Conservation (phyloP, 306 rosid genomes). For the Lathyrus tuberosus region DNA sequence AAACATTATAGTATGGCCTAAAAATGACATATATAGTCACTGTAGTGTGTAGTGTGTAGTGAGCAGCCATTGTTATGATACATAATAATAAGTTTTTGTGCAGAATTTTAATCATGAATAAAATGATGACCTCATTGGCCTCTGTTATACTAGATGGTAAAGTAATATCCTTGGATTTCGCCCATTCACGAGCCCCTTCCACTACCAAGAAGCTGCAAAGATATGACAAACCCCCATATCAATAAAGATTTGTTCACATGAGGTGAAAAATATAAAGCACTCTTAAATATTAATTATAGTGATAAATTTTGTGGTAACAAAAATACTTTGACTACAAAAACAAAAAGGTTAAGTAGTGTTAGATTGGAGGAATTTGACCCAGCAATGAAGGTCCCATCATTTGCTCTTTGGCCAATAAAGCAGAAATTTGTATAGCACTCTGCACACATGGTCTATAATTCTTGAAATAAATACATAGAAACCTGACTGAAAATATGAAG, state of each 20-base stretch:
- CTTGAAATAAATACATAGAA: slow-evolving; percentile 47
- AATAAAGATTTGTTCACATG: neutral
- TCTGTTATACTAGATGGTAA: slow-evolving; percentile 57
- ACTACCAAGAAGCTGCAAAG: slow-evolving; percentile 83
- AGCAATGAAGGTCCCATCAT: slow-evolving; percentile 61
- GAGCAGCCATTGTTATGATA: slow-evolving; percentile 75
- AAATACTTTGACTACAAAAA: slow-evolving; percentile 32
- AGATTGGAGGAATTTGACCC: slow-evolving; percentile 93
- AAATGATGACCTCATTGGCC: slow-evolving; percentile 67
- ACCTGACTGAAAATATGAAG: slow-evolving; percentile 12
- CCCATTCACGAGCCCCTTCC: slow-evolving; percentile 87
- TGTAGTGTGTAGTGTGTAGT: no score
- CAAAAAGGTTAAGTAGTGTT: slow-evolving; percentile 38
- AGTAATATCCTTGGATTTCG: slow-evolving; percentile 73
- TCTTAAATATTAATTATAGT: slow-evolving; percentile 7
- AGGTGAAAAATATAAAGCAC: slow-evolving; percentile 14
- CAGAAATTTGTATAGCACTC: slow-evolving; percentile 89
- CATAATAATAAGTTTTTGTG: slow-evolving; percentile 11
- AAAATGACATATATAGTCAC: no score
- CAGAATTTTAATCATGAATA: slow-evolving; percentile 30
- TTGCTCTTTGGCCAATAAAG: slow-evolving; percentile 87
- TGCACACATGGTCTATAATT: slow-evolving; percentile 87
- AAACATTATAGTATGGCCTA: no score
- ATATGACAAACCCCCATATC: slow-evolving; percentile 24
- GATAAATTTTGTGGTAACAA: no score